Conservation (phyloP, 345 rosid genomes). For the Brassica napus region Da-Ae NC_063446.1:20255001-20255500, state of each 20-base stretch:
- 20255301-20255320: slow-evolving; percentile 55
- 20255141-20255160: slow-evolving; percentile 96
- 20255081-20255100: slow-evolving; percentile 84
- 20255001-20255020: background rate
- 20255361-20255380: slow-evolving; percentile 62
- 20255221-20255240: slow-evolving; percentile 99
- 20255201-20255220: slow-evolving; percentile 99
- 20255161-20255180: slow-evolving; percentile 95
- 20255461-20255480: slow-evolving; percentile 87
- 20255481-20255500: slow-evolving; percentile 59
- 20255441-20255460: slow-evolving; percentile 92
- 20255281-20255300: slow-evolving; percentile 89
- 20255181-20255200: slow-evolving; percentile 96
- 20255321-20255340: background rate
- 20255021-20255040: slow-evolving; percentile 70
- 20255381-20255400: slow-evolving; percentile 82
- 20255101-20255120: slow-evolving; percentile 70
- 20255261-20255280: slow-evolving; percentile 98
- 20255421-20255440: slow-evolving; percentile 86
- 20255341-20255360: background rate
- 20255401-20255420: slow-evolving; percentile 84
- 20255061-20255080: slow-evolving; percentile 74
- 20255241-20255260: slow-evolving; percentile 97
- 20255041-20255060: slow-evolving; percentile 95
- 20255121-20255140: slow-evolving; percentile 82